Evolutionary conservation across 1,139 yeast species (phyloP).

Genomic region (Candida smagusa): DNA sequence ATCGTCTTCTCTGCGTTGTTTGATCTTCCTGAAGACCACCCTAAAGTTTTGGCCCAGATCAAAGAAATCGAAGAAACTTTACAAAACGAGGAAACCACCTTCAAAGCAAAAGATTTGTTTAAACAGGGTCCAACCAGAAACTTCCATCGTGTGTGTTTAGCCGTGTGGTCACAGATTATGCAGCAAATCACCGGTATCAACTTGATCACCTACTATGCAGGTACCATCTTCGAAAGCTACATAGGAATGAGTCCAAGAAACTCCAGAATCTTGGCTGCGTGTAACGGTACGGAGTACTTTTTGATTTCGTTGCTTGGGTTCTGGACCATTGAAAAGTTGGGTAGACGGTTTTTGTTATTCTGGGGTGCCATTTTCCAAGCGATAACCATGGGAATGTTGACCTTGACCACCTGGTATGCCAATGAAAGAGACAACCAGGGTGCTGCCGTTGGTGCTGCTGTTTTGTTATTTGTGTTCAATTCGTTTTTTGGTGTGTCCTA

Average conservation of each 20-base stretch:
- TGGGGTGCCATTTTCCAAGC: conserved; percentile 53
- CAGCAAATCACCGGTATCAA: conserved; percentile 45
- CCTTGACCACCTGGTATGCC: conserved; percentile 28
- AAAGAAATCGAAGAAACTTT: conserved; percentile 29
- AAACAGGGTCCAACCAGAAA: conserved; percentile 41
- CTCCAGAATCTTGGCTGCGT: conserved; percentile 34
- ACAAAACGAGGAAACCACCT: conserved; percentile 24
- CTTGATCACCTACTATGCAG: conserved; percentile 42
- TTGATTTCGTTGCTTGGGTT: conserved; percentile 44
- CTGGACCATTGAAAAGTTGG: conserved; percentile 48
- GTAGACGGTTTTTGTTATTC: conserved; percentile 50
- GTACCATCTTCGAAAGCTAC: conserved; percentile 41
- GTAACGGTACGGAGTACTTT: conserved; percentile 28
- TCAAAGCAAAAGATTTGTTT: conserved; percentile 25
- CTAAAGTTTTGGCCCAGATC: conserved; percentile 26
- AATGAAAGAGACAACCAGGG: conserved; percentile 9
- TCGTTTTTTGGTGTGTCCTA: conserved; percentile 31
- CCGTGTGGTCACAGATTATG: conserved; percentile 44
- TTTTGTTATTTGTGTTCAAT: conserved; percentile 35
- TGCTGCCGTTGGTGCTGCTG: conserved; percentile 32
- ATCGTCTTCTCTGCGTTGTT: conserved; percentile 44
- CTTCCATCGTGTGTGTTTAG: conserved; percentile 47
- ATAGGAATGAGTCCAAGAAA: conserved; percentile 38
- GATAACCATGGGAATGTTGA: conserved; percentile 29
- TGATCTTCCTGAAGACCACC: conserved; percentile 27